Evolutionary conservation across 2,329 filamentous ascomycete species (phyloP).

Genomic region (Fusarium annulatum): DNA sequence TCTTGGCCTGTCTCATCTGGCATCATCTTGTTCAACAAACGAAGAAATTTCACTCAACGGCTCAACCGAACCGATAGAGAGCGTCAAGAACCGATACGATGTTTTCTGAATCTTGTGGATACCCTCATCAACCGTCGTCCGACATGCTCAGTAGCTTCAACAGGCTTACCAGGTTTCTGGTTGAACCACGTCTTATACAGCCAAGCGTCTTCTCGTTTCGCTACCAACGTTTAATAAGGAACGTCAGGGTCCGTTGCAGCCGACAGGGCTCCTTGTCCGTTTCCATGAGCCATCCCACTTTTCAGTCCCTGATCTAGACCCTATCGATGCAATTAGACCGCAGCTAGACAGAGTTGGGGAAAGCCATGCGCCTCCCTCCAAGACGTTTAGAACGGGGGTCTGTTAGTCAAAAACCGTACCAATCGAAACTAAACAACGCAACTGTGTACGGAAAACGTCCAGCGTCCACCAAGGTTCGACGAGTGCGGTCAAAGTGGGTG

Average conservation of each 20-base stretch:
- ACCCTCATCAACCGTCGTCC: constrained; percentile 24
- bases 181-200: constrained; percentile 21
- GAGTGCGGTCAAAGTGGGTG: constrained; percentile 3
- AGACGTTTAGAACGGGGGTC: constrained; percentile 26
- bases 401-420: constrained; percentile 34
- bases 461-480: not conserved
- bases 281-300: constrained; percentile 25
- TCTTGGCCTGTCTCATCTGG: not conserved
- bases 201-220: constrained; percentile 20
- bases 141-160: constrained; percentile 17
- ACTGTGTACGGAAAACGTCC: not conserved
- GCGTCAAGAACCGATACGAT: constrained; percentile 27
- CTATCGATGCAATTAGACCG: constrained; percentile 20
- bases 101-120: constrained; percentile 25
- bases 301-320: constrained; percentile 30
- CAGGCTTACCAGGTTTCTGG: not conserved
- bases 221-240: constrained; percentile 24
- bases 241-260: constrained; percentile 27
- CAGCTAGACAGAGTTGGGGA: constrained; percentile 20
- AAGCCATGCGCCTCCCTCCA: not conserved
- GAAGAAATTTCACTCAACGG: constrained; percentile 21
- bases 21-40: not conserved
- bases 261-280: constrained; percentile 28
- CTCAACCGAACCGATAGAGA: constrained; percentile 22
- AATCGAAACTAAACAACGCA: constrained; percentile 18